A percentile compares a stretch with the other conserved stretches of the same genome.
phyloP scores from a whole-genome alignment of 2,329 filamentous ascomycete genomes.

The Cercospora sp. region DNA sequence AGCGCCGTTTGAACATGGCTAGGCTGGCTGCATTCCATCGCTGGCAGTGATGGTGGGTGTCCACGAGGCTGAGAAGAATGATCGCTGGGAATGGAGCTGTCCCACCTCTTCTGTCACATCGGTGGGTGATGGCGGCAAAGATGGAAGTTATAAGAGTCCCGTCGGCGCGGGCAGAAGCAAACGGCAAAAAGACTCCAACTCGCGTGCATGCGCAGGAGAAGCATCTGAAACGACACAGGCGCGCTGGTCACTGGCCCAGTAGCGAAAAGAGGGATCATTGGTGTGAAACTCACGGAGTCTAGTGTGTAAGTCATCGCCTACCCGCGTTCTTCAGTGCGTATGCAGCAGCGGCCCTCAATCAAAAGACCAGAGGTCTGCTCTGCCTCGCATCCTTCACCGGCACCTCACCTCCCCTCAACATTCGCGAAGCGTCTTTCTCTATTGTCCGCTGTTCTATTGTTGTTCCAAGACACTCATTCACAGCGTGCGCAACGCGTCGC shows the following conservation, averaged over 20 bases:
- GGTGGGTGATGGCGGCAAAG: neutral
- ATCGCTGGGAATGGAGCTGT: conserved; percentile 16
- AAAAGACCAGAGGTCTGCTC: neutral
- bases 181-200: neutral
- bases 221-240: conserved; percentile 18
- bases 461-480: conserved; percentile 20
- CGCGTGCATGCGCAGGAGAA: conserved; percentile 15
- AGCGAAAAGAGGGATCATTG: conserved; percentile 11
- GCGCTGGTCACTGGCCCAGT: neutral
- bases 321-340: neutral
- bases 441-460: conserved; percentile 11
- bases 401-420: neutral
- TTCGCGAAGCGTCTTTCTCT: conserved; percentile 3
- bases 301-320: conserved; percentile 8
- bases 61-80: conserved; percentile 28
- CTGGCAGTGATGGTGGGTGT: conserved; percentile 17
- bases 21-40: conserved; percentile 24
- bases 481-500: conserved; percentile 15
- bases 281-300: conserved; percentile 12
- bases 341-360: neutral
- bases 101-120: neutral
- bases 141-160: neutral
- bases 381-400: conserved; percentile 10
- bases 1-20: conserved; percentile 12
- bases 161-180: neutral